Evolutionary conservation across 192 early-diverging fungal genomes (phyloP).

Genomic region (Spizellomyces sp.): DNA sequence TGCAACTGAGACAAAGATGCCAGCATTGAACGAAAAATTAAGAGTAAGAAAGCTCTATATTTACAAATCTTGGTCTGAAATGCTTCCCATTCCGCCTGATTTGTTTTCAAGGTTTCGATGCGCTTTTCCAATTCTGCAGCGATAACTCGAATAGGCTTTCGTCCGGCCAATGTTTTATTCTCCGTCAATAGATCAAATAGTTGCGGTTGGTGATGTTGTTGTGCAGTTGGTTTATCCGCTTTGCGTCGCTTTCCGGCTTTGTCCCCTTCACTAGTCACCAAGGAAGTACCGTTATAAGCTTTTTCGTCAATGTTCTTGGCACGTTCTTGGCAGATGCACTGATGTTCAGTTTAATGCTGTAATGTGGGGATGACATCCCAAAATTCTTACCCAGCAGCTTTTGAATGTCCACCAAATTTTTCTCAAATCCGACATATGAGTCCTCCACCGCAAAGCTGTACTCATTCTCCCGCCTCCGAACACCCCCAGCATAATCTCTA

Average conservation of each 20-base stretch:
- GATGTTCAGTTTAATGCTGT: background rate
- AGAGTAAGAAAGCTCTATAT: constrained; percentile 9
- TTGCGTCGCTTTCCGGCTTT: constrained; percentile 20
- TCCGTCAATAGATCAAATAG: constrained; percentile 18
- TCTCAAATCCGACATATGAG: constrained; percentile 38
- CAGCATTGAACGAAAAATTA: background rate
- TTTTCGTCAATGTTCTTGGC: constrained; percentile 27
- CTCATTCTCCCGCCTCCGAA: constrained; percentile 7
- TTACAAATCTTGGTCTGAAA: constrained; percentile 51
- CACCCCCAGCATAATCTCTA: constrained; percentile 5
- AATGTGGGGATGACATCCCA: background rate
- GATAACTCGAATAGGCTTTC: constrained; percentile 56
- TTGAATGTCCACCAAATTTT: constrained; percentile 45
- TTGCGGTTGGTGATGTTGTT: constrained; percentile 14
- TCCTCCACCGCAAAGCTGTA: constrained; percentile 25
- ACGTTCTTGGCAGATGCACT: constrained; percentile 10
- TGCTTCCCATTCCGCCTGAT: constrained; percentile 57
- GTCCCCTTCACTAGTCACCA: constrained; percentile 14
- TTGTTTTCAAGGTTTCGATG: constrained; percentile 50
- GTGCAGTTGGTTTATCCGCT: constrained; percentile 4
- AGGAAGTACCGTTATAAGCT: background rate
- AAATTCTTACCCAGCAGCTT: constrained; percentile 42
- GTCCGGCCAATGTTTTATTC: constrained; percentile 38
- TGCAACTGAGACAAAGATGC: background rate
- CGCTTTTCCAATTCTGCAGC: constrained; percentile 50